Evolutionary conservation across 345 rosid species (phyloP).

Genomic region (Ricinus communis): DNA sequence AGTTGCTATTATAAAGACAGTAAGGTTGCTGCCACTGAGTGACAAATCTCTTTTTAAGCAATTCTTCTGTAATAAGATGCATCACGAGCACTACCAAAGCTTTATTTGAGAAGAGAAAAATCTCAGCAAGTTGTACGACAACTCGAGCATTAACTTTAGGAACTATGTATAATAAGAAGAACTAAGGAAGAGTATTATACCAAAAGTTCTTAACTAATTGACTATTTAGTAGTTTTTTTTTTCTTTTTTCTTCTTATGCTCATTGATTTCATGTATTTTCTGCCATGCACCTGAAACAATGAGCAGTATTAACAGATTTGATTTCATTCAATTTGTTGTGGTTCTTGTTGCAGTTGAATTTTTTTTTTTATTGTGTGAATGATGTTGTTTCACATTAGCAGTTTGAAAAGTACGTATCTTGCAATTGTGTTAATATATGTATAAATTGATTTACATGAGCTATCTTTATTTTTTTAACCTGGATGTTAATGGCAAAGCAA

Average conservation of each 20-base stretch:
- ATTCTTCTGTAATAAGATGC: not conserved
- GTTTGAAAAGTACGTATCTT: too few species aligned
- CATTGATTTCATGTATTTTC: not conserved
- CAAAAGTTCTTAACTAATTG: too few species aligned
- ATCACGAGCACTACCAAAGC: not conserved
- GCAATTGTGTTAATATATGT: too few species aligned
- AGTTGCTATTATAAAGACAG: not conserved
- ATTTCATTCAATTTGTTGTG: not conserved
- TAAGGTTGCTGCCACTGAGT: too few species aligned
- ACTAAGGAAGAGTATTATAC: not conserved
- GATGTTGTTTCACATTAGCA: too few species aligned
- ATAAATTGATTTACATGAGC: too few species aligned
- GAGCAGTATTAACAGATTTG: not conserved
- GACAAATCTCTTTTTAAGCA: too few species aligned
- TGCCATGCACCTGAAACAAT: not conserved
- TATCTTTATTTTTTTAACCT: too few species aligned
- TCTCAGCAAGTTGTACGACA: not conserved
- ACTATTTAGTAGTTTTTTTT: not conserved
- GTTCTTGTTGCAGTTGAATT: not conserved
- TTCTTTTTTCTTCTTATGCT: not conserved
- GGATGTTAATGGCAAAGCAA: too few species aligned
- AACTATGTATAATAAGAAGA: not conserved
- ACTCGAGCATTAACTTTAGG: not conserved
- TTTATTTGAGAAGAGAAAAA: not conserved
- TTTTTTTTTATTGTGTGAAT: not conserved